Evolutionary conservation across 768 basidiomycete species (phyloP), one percentile per base, ranked within the genome.

Genomic region (Suillus placidus): DNA sequence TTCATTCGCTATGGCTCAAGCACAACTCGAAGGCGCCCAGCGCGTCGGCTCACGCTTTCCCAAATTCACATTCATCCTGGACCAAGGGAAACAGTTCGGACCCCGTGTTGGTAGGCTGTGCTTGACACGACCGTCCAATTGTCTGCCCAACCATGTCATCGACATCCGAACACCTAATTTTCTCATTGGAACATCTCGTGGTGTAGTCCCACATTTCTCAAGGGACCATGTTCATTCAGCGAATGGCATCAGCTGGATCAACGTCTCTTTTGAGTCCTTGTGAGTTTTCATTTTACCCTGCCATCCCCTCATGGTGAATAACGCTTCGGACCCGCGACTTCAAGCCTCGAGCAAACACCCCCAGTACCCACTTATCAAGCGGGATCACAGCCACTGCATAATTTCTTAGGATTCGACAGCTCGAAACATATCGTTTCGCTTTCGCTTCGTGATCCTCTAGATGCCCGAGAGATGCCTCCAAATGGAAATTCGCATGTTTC

Each of bases 221-320:
- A 78, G 85, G 52, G 91, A 92, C 70, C 85, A 91, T 64, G 75
- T 82, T 30, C 70, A 71, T 23, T 67, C 69, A 35, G 84, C 84
- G 1, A 69, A 77, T 10, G 81, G 86, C 1, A 83, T 92, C 38
- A 81, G 75, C 64, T 91, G 90, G 85, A 75, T 91, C 0, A 83
- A 90, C 66, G 78, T 93, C 0, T 87, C 92, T 0, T 94, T 93
- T 71, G 93, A 94, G 77, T 84, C 88, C 23, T 94, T 94, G 93
- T 94, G 76, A 85, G 88, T 83, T 32, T 60, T 34, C 61, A n/a
- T 52, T 61, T 52, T 32, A 38, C 60, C 66, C 16, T 13, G 12
- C 14, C 5, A 60, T 42, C 61, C 63, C 40, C 23, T 32, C 55
- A 42, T 10, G 23, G 26, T n/a, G 18, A 51, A 20, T 30, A 45